Percentiles rank a stretch among this genome's conserved stretches.
phyloP scores from a whole-genome alignment of 2,329 filamentous ascomycete genomes.

The Pseudogymnoascus sp. region DNA sequence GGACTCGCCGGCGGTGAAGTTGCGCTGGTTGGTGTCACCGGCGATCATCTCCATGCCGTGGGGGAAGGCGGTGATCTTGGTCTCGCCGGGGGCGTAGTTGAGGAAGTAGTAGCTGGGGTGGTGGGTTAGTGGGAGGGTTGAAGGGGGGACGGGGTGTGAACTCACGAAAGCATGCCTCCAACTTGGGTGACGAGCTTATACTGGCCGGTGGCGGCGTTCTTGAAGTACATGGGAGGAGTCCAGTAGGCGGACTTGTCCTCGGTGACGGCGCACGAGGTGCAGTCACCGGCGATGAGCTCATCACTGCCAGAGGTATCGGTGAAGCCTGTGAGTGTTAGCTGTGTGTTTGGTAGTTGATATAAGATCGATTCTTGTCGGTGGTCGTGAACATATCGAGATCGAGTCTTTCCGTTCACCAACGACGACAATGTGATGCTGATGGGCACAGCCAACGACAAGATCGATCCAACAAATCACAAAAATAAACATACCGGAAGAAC shows the following conservation, averaged over 20 bases:
- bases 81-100: conserved; percentile 46
- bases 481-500: conserved; percentile 57
- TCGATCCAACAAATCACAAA: background rate
- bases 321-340: conserved; percentile 46
- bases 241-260: conserved; percentile 87
- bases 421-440: background rate
- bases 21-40: conserved; percentile 58
- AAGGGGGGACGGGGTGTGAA: conserved; percentile 22
- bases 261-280: conserved; percentile 71
- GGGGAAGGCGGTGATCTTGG: conserved; percentile 63
- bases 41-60: conserved; percentile 73
- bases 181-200: conserved; percentile 63
- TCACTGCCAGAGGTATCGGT: conserved; percentile 45
- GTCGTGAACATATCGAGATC: background rate
- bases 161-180: conserved; percentile 79
- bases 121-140: conserved; percentile 15
- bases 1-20: conserved; percentile 49
- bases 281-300: conserved; percentile 52
- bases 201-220: conserved; percentile 52
- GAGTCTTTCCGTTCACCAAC: background rate
- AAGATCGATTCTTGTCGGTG: background rate
- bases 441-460: background rate
- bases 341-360: background rate
- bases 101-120: conserved; percentile 71
- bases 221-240: conserved; percentile 72